phyloP scores from a whole-genome alignment of 805 yeast species.

The Metschnikowia lunata region DNA sequence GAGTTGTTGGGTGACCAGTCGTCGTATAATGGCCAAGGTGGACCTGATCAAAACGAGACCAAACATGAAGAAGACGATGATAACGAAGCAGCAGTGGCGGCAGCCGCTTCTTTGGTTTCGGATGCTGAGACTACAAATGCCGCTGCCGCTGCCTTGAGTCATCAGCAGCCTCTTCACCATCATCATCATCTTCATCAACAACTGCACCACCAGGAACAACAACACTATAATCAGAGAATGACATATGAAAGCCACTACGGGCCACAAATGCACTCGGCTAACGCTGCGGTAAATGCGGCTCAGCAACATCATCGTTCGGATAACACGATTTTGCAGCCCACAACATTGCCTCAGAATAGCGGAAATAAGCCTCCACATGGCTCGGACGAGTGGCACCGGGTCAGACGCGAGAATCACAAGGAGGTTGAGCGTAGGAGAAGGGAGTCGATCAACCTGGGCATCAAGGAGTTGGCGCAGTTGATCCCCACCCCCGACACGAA shows the following conservation, averaged over 20 bases:
- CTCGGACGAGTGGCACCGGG: constrained; percentile 77
- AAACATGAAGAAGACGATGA: constrained; percentile 18
- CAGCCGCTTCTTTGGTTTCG: constrained; percentile 26
- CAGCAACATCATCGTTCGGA: constrained; percentile 16
- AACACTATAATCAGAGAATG: constrained; percentile 17
- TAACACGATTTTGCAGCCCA: constrained; percentile 29
- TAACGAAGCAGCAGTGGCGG: constrained; percentile 25
- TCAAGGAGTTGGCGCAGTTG: constrained; percentile 68
- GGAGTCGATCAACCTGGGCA: constrained; percentile 84
- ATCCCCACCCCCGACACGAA: constrained; percentile 83
- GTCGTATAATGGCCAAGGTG: constrained; percentile 18
- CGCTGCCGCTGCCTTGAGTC: constrained; percentile 21
- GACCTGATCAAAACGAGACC: constrained; percentile 8
- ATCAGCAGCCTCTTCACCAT: constrained; percentile 21
- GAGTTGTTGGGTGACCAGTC: constrained; percentile 42
- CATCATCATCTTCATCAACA: constrained; percentile 18
- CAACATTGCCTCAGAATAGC: constrained; percentile 26
- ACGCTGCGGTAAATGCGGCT: constrained; percentile 7
- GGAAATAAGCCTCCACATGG: constrained; percentile 59
- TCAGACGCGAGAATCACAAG: constrained; percentile 86
- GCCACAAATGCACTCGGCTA: constrained; percentile 13
- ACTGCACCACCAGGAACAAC: constrained; percentile 20
- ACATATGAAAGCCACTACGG: constrained; percentile 19
- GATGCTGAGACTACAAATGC: constrained; percentile 23
- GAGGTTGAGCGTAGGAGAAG: constrained; percentile 93